Evolutionary conservation across 208 protist genomes (phyloP).

Genomic region (Leishmania aethiopica): DNA sequence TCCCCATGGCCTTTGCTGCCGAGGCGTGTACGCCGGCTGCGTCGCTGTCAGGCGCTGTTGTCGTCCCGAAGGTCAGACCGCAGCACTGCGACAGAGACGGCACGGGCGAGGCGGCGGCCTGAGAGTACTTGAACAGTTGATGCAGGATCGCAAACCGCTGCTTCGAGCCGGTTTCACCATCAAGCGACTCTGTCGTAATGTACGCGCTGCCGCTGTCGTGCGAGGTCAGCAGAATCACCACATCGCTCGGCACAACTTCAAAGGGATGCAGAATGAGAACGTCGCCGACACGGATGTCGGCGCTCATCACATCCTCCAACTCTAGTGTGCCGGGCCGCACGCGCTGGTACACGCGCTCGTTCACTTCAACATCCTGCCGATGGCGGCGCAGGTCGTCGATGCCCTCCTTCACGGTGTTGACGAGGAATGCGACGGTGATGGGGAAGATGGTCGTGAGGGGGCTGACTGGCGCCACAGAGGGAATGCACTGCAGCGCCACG

Average conservation of each 20-base stretch:
- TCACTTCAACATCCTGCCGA: conserved; percentile 63
- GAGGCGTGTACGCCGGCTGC: neutral
- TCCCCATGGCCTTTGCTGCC: neutral
- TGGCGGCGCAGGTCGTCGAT: conserved; percentile 90
- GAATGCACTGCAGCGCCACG: conserved; percentile 86
- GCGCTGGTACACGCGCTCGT: conserved; percentile 57
- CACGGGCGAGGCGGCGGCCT: conserved; percentile 3
- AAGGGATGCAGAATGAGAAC: conserved; percentile 68
- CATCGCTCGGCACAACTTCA: conserved; percentile 88
- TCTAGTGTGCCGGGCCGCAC: conserved; percentile 40
- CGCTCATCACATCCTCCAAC: conserved; percentile 46
- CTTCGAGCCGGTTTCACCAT: conserved; percentile 92
- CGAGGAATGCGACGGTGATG: conserved; percentile 88
- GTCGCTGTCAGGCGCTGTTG: neutral
- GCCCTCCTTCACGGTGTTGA: conserved; percentile 93
- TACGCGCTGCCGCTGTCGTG: conserved; percentile 65
- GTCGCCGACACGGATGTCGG: conserved; percentile 81
- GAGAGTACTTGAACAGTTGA: conserved; percentile 35
- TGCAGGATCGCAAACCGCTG: conserved; percentile 56
- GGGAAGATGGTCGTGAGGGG: conserved; percentile 89
- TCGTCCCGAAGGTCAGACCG: neutral
- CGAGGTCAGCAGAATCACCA: conserved; percentile 80
- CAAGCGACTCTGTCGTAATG: conserved; percentile 91
- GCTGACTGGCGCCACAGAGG: conserved; percentile 84
- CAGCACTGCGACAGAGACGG: neutral